These are phyloP conservation scores for Jimgerdemannia flammicorona DNA, from an alignment of 192 early-diverging fungal species.

Conservation along the genomic window DNA sequence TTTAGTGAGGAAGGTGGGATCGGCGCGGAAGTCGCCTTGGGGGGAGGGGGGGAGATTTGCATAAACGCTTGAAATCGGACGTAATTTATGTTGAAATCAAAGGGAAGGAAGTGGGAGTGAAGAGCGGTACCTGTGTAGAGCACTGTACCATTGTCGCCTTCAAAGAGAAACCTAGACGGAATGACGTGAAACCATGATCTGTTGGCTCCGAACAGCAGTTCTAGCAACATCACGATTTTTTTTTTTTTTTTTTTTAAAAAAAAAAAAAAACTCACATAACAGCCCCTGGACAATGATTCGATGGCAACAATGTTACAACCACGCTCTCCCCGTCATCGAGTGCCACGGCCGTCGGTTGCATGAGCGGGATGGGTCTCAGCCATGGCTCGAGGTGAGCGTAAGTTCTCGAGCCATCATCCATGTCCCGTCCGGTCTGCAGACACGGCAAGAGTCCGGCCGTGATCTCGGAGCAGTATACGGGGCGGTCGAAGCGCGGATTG, in stretches of 20 bases:
- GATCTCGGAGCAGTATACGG: slow-evolving; percentile 46
- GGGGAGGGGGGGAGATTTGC: no score
- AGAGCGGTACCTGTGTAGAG: slow-evolving; percentile 19
- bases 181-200: neutral
- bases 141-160: slow-evolving; percentile 27
- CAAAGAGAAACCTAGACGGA: slow-evolving; percentile 22
- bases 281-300: slow-evolving; percentile 49
- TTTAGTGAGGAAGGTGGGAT: slow-evolving; percentile 18
- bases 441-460: slow-evolving; percentile 35
- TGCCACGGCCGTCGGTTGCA: slow-evolving; percentile 19
- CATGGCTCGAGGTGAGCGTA: slow-evolving; percentile 19
- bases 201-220: neutral
- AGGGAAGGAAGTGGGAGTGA: no score
- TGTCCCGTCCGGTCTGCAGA: neutral
- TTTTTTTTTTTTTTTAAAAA: no score
- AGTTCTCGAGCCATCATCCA: neutral
- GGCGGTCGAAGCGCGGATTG: slow-evolving; percentile 21
- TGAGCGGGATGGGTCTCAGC: slow-evolving; percentile 11
- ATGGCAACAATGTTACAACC: slow-evolving; percentile 34
- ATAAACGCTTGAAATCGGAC: no score
- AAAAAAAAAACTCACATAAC: slow-evolving; percentile 34
- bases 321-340: slow-evolving; percentile 28
- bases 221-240: neutral
- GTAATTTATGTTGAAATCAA: no score
- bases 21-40: slow-evolving; percentile 34